Evolutionary conservation across 2,329 filamentous ascomycete species (phyloP).

Genomic region (Nemania sp.): DNA sequence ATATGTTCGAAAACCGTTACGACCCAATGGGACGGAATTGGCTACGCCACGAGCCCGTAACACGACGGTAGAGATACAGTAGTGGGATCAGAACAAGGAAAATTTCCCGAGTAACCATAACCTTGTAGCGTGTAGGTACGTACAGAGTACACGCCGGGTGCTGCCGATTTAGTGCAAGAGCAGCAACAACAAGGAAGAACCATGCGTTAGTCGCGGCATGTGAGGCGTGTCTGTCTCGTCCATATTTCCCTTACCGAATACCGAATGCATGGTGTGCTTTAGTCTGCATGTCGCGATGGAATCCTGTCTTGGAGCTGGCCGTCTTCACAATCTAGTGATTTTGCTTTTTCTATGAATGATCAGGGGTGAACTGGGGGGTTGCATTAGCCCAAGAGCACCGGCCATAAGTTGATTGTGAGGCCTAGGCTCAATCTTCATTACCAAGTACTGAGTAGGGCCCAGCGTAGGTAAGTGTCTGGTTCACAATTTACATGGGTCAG

Average conservation of each 20-base stretch:
- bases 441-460: constrained; percentile 14
- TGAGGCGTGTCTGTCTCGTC: constrained; percentile 18
- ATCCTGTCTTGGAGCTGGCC: constrained; percentile 12
- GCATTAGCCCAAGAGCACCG: constrained; percentile 21
- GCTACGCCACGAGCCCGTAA: constrained; percentile 19
- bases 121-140: constrained; percentile 17
- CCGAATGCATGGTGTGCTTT: constrained; percentile 10
- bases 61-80: constrained; percentile 12
- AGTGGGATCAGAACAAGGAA: constrained; percentile 25
- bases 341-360: constrained; percentile 24
- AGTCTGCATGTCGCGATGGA: constrained; percentile 14
- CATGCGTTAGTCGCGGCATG: constrained; percentile 23
- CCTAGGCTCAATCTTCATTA: no score
- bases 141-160: constrained; percentile 19
- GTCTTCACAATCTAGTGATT: constrained; percentile 17
- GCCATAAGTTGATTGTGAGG: constrained; percentile 17
- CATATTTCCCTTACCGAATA: constrained; percentile 9
- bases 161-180: constrained; percentile 24
- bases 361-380: constrained; percentile 18
- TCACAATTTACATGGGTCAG: constrained; percentile 16
- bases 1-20: constrained; percentile 27
- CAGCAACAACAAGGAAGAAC: constrained; percentile 21
- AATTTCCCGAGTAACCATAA: constrained; percentile 28
- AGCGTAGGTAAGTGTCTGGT: neutral
- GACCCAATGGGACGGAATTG: constrained; percentile 26